Conservation (phyloP, 1,284 basidiomycete species). For the Cryptococcus hybrid region DNA sequence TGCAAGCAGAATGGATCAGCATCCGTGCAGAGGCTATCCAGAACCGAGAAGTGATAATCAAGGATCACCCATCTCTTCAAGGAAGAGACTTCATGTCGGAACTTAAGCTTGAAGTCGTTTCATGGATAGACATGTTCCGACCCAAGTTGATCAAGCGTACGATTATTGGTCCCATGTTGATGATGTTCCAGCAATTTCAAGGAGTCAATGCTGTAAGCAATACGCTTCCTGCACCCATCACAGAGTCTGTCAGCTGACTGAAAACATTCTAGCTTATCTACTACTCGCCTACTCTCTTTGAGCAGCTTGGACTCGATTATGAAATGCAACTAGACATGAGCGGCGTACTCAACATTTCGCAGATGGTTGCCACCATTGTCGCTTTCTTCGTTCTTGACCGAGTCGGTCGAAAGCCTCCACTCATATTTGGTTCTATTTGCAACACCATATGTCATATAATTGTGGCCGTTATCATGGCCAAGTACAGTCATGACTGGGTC, state of each 20-base stretch:
- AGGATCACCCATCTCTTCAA: slow-evolving; percentile 15
- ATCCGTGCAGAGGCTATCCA: slow-evolving; percentile 38
- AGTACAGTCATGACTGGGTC: slow-evolving; percentile 23
- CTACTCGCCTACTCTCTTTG: slow-evolving; percentile 27
- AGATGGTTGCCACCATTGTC: slow-evolving; percentile 37
- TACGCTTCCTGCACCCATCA: background rate
- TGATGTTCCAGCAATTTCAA: slow-evolving; percentile 35
- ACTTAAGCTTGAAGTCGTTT: slow-evolving; percentile 17
- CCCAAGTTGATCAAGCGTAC: slow-evolving; percentile 17
- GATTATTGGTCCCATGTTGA: slow-evolving; percentile 22
- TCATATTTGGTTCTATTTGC: slow-evolving; percentile 26
- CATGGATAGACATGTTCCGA: slow-evolving; percentile 28
- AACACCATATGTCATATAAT: slow-evolving; percentile 22
- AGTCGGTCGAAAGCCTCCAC: slow-evolving; percentile 41
- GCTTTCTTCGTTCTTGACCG: slow-evolving; percentile 43
- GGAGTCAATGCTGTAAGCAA: slow-evolving; percentile 23
- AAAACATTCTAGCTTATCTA: background rate
- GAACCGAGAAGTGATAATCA: slow-evolving; percentile 18
- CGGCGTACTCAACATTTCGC: slow-evolving; percentile 43
- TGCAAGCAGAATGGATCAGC: slow-evolving; percentile 43
- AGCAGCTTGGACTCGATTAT: slow-evolving; percentile 34
- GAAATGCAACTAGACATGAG: slow-evolving; percentile 30
- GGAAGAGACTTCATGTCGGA: slow-evolving; percentile 10
- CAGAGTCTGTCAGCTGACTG: background rate
- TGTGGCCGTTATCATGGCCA: slow-evolving; percentile 27